A percentile compares a stretch with the other conserved stretches of the same genome.
Evolutionary conservation across 371 early-diverging fungal genomes (phyloP).

Genomic region (Zychaea mexicana): DNA sequence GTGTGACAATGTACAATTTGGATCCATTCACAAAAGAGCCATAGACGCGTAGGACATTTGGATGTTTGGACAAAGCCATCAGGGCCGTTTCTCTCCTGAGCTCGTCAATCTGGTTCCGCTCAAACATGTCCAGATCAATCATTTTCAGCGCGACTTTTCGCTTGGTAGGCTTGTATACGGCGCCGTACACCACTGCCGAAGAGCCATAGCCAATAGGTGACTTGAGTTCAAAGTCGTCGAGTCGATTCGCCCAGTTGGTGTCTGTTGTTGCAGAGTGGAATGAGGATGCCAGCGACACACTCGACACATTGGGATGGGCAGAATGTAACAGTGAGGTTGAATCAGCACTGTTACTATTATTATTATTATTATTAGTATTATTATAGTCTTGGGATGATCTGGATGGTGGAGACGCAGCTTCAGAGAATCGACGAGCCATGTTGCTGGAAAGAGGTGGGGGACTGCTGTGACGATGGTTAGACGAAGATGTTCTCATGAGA

Average conservation of each 20-base stretch:
- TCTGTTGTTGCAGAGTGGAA: constrained; percentile 4
- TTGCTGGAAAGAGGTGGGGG: not conserved
- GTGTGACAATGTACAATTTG: constrained; percentile 84
- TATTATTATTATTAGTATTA: not conserved
- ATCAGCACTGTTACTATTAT: not conserved
- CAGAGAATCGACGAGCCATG: constrained; percentile 9
- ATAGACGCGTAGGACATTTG: constrained; percentile 81
- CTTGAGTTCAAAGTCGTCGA: constrained; percentile 49
- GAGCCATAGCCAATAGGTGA: constrained; percentile 75
- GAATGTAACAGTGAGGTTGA: not conserved
- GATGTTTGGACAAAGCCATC: constrained; percentile 86
- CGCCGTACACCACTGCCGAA: constrained; percentile 85
- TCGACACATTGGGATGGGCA: constrained; percentile 6
- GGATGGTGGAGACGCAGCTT: not conserved
- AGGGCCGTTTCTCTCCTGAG: constrained; percentile 78
- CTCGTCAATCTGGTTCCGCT: constrained; percentile 72
- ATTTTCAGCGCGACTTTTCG: constrained; percentile 83
- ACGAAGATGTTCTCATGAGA: constrained; percentile 7
- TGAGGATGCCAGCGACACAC: constrained; percentile 5
- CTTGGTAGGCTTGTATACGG: constrained; percentile 74
- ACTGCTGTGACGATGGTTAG: no score
- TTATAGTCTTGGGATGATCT: not conserved
- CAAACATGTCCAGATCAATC: constrained; percentile 93
- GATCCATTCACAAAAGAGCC: constrained; percentile 83
- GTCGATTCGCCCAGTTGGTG: constrained; percentile 16